These are phyloP conservation scores for Exophiala spinifera DNA, from an alignment of 2,329 filamentous ascomycete species.

Conservation along the genomic window DNA sequence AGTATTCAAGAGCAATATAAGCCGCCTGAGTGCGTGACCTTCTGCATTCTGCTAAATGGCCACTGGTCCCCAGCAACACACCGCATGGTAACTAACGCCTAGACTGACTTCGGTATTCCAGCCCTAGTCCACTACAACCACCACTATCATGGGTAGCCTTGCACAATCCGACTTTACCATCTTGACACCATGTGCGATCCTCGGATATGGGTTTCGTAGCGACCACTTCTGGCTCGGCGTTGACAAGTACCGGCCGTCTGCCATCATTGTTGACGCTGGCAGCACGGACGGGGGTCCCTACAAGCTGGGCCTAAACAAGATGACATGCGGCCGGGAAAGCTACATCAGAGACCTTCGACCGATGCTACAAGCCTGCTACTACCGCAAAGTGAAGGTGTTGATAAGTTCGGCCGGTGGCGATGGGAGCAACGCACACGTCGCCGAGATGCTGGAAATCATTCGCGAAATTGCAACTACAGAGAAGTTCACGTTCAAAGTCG, in stretches of 20 bases:
- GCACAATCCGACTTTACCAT: slow-evolving; percentile 1
- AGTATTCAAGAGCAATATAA: too few relatives aligned
- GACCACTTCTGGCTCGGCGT: slow-evolving; percentile 27
- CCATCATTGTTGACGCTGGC: slow-evolving; percentile 34
- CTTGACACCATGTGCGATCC: slow-evolving; percentile 1
- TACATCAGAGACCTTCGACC: slow-evolving; percentile 46
- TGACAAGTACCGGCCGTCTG: slow-evolving; percentile 43
- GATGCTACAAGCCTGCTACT: slow-evolving; percentile 36
- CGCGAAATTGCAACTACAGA: slow-evolving; percentile 34
- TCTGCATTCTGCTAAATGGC: too few relatives aligned
- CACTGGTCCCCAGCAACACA: too few relatives aligned
- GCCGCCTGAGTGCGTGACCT: too few relatives aligned
- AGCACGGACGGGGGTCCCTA: slow-evolving; percentile 35
- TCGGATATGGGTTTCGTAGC: neutral
- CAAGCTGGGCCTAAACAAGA: slow-evolving; percentile 33
- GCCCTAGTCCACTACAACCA: neutral
- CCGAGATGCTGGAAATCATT: slow-evolving; percentile 42
- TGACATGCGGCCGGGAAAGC: slow-evolving; percentile 39
- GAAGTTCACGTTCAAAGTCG: slow-evolving; percentile 29
- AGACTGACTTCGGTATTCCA: too few relatives aligned
- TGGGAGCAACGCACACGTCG: slow-evolving; percentile 46
- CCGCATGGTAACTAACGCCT: too few relatives aligned
- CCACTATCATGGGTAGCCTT: neutral
- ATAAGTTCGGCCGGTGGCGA: slow-evolving; percentile 50
- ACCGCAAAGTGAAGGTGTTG: slow-evolving; percentile 40